Evolutionary conservation across 2,329 filamentous ascomycete genomes (phyloP).

Genomic region (Diaporthe caulivora): DNA sequence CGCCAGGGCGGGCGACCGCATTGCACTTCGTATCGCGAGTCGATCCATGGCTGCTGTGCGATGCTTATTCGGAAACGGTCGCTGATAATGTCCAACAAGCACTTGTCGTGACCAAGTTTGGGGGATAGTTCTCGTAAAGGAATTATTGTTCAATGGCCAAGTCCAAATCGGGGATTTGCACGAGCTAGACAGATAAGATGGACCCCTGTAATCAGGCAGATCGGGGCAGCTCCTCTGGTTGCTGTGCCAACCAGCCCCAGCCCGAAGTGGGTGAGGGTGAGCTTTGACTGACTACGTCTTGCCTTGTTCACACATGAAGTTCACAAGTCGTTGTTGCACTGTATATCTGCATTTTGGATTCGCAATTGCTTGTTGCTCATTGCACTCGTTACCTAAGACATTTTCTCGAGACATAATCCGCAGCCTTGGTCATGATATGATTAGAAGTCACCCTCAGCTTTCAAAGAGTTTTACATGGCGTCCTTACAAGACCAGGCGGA

Average conservation of each 20-base stretch:
- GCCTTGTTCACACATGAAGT: conserved; percentile 9
- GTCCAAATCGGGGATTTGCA: background rate
- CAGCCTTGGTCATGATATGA: conserved; percentile 50
- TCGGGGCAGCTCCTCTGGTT: background rate
- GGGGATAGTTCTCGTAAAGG: background rate
- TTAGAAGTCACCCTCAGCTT: conserved; percentile 44
- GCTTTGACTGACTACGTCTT: background rate
- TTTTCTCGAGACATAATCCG: conserved; percentile 44
- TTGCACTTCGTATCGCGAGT: conserved; percentile 22
- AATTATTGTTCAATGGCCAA: background rate
- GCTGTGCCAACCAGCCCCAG: conserved; percentile 18
- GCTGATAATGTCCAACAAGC: too few species aligned
- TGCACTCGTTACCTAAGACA: conserved; percentile 24
- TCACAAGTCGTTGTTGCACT: background rate
- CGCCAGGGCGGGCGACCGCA: conserved; percentile 1
- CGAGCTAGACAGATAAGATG: background rate
- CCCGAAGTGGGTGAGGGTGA: conserved; percentile 3
- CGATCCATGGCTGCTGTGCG: conserved; percentile 31
- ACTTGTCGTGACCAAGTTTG: background rate
- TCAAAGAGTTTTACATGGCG: conserved; percentile 52
- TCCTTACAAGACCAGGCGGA: conserved; percentile 56
- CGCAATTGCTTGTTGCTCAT: conserved; percentile 38
- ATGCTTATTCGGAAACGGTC: background rate
- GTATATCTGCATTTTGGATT: conserved; percentile 25
- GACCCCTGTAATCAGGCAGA: conserved; percentile 7